Conservation (phyloP, 495 filamentous ascomycete species). For the Annulohypoxylon moriforme region DNA sequence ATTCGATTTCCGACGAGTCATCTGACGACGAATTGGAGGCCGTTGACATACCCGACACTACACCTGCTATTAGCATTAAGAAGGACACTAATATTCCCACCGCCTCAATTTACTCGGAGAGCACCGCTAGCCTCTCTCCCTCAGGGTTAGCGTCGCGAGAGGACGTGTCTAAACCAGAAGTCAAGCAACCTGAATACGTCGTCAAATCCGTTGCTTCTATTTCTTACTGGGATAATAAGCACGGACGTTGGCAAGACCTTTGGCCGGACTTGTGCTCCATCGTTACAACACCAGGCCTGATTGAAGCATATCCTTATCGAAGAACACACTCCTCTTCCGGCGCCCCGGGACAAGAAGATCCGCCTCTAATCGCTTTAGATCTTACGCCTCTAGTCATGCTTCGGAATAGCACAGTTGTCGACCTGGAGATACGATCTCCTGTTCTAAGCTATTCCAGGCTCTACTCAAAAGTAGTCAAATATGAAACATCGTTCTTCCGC, state of each 20-base stretch:
- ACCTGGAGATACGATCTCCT: conserved; percentile 91
- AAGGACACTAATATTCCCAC: conserved; percentile 30
- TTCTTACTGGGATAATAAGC: conserved; percentile 84
- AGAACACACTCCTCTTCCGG: conserved; percentile 54
- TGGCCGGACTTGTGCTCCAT: conserved; percentile 81
- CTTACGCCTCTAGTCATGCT: conserved; percentile 90
- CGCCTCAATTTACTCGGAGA: conserved; percentile 52
- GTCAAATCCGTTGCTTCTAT: conserved; percentile 78
- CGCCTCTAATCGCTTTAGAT: conserved; percentile 80
- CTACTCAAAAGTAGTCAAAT: conserved; percentile 75
- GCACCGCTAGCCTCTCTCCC: conserved; percentile 68
- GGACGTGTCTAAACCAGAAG: conserved; percentile 60
- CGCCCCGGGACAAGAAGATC: conserved; percentile 48
- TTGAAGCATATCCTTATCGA: conserved; percentile 81
- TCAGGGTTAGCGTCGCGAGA: conserved; percentile 83
- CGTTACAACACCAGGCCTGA: conserved; percentile 81
- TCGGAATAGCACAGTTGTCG: conserved; percentile 87
- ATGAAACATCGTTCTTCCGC: conserved; percentile 69
- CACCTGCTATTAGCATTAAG: conserved; percentile 62
- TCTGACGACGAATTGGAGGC: conserved; percentile 64
- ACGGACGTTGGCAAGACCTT: conserved; percentile 82
- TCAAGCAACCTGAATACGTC: conserved; percentile 63
- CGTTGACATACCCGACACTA: conserved; percentile 61
- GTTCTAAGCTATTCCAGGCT: conserved; percentile 68
- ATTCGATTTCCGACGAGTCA: conserved; percentile 58